Base-by-base conservation (phyloP, 2,329 filamentous ascomycete genomes). In the Coleophoma eucalyptorum region DNA sequence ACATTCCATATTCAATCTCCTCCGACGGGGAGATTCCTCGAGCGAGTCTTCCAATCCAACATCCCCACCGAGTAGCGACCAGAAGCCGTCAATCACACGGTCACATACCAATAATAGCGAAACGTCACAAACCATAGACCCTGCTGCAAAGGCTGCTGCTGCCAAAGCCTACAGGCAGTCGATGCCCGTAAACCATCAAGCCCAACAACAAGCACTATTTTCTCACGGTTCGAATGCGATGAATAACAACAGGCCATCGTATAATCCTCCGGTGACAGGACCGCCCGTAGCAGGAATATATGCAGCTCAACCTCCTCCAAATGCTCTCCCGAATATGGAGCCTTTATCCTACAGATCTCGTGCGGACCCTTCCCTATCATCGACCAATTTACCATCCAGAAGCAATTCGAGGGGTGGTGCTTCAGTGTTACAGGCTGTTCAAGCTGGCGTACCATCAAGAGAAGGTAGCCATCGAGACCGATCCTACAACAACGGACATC, bases 381-480 rank as follows among this genome's bases (percentile, higher is more conserved):
- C 83, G 16, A 70, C 78, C 51, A 60, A 77, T 41, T 70, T 72
- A 38, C 73, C 81, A 38, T 73, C 75, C 35, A 78, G 84, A 55
- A 81, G 77, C 58, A 83, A 87, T 60, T 86, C 87, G 15, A 78
- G 85, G 58, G 78, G 80, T 43, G 78, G 78, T 13, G 76, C 78
- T 20, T 71, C 73, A 10, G 78, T 80, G 40, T 80, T 86, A 64
- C 76, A 82, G 52, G 73, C 80, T 12, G 75, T 86, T 64, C 76
- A 82, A 52, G 73, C 80, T 12, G 75, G 78, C 16, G 76, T 86
- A 43, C 83, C 85, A 3, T 78, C 81, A 33, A 77, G 88, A 60
- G 88, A 92, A 60, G 74, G 78, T 19, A 90, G 83, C 63, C 81
- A 88, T 62, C 79, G 79, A 63, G 85, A 89, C 54, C 78, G 84